Base-by-base conservation (phyloP, 306 rosid genomes). In the Potentilla sterilis region DNA sequence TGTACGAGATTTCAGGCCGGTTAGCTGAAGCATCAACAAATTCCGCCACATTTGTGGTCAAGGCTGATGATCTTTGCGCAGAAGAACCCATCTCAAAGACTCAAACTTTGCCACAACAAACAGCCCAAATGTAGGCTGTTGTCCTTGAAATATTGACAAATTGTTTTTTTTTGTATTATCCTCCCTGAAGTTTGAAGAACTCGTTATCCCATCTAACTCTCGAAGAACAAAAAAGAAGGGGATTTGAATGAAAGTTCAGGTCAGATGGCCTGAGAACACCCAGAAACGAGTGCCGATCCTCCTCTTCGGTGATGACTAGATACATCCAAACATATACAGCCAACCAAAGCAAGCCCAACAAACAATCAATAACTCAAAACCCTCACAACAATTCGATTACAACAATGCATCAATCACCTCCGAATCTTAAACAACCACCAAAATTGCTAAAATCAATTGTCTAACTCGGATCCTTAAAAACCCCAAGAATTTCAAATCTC, bases 1-100 rank as follows among this genome's bases (percentile, higher is more conserved):
- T 78, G 48, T 8, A 59, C 12, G 96, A 85, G 28, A 79, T 71
- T 9, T 89, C 84, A 77, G 84, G 74, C 69, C 83, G 80, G 37
- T 82, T 74, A 3, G 97, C 83, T 5, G 97, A 89, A 79, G 87
- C 89, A 44, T 95, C 93, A 34, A 92, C 97, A 7, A 90, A 88
- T 61, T 90, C 91, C 48, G 93, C 93, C 70, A 87, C 87, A 63
- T 87, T 89, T 9, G 90, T 63, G 0, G 90, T 79, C 70, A 95
- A 52, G 5, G 82, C 75, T 7, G 97, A 82, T 47, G 87, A 83
- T 44, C 88, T 89, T 84, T 89, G 97, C 41, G 99, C 81, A 61
- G 99, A 86, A 78, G 99, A 87, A 78, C 83, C 86, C 99, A 90
- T 95, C 43, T 72, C 64, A 59, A 38, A 75, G 57, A 28, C 40